These are phyloP conservation scores for Schizochytrium sp. DNA, from an alignment of 108 stramenopile genomes.

Conservation along the genomic window DNA sequence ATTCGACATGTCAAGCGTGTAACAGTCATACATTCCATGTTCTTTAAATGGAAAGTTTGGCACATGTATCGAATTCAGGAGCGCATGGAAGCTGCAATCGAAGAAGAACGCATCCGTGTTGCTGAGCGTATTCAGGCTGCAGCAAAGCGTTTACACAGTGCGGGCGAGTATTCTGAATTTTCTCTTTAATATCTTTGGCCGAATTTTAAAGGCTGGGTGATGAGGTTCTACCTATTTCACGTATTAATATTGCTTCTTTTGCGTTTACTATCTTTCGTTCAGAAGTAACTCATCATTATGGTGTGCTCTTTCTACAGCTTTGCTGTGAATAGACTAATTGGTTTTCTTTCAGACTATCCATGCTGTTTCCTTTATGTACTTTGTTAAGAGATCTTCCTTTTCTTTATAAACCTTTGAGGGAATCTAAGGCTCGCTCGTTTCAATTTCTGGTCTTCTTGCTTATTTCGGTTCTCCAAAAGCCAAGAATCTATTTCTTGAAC, in stretches of 20 bases:
- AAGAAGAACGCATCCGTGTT: constrained; percentile 21
- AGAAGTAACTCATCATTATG: no score
- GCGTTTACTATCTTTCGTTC: no score
- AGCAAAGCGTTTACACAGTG: neutral
- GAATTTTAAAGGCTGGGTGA: neutral
- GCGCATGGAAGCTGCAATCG: constrained; percentile 36
- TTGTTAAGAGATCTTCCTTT: no score
- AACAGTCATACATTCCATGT: constrained; percentile 56
- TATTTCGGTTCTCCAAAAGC: no score
- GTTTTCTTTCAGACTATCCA: no score
- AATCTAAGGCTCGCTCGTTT: no score
- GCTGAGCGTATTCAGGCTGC: neutral
- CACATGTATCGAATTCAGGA: constrained; percentile 22
- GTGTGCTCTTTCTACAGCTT: no score
- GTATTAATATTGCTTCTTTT: neutral
- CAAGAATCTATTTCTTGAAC: no score
- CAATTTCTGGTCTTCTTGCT: no score
- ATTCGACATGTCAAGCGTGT: constrained; percentile 22
- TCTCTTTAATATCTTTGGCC: neutral
- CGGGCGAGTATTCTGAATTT: neutral
- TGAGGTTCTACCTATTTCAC: neutral
- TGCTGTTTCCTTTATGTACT: no score
- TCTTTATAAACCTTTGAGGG: no score
- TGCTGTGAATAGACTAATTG: no score
- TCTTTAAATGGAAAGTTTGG: constrained; percentile 60